Base-by-base conservation (phyloP, 2,329 filamentous ascomycete genomes). In the Fusarium transvaalense region DNA sequence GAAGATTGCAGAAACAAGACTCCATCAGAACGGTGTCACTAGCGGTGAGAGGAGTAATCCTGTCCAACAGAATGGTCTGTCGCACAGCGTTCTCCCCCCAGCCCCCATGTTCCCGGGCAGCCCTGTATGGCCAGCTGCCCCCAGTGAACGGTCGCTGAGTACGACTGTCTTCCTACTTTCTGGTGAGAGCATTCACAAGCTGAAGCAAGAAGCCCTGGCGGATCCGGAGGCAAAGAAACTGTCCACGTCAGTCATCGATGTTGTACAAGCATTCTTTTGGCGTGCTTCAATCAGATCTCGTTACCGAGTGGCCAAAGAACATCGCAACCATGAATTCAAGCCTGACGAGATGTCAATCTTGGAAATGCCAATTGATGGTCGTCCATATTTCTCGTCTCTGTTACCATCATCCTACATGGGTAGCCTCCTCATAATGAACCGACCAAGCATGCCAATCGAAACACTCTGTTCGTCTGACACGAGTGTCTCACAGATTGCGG, bases 231-330 rank as follows among this genome's bases (percentile, higher is more conserved):
- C 29, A 15, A 60, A 51, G 6, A 25, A n/a, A 5, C 10, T 25
- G 14, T 37, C 54, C 13, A 13, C 35, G 6, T 59, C 57, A 5
- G 19, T 60, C 0, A 42, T 60, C 12, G 54, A 60, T 6, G 1
- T 60, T 7, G 42, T 60, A 6, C 57, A 60, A 17, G 57, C 57
- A 6, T 60, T 60, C 17, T 51, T 60, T 38, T 60, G 57, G 57
- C 54, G 57, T 6, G 42, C 54, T 12, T 60, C 57, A 0, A 60
- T 60, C 4, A 48, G 29, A 9, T 60, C 57, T 14, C 45, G 54
- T 7, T 60, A 60, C 29, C n/a, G 17, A 13, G 57, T 60, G 15
- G 57, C 54, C 9, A 51, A 31, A 5, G 42, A 60, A 9, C n/a
- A 59, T n/a, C n/a, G 41, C 3, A 31, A 34, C 2, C 42, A 37